Base-by-base conservation (phyloP, 805 yeast species). In the Metschnikowia baotianmanensis region DNA sequence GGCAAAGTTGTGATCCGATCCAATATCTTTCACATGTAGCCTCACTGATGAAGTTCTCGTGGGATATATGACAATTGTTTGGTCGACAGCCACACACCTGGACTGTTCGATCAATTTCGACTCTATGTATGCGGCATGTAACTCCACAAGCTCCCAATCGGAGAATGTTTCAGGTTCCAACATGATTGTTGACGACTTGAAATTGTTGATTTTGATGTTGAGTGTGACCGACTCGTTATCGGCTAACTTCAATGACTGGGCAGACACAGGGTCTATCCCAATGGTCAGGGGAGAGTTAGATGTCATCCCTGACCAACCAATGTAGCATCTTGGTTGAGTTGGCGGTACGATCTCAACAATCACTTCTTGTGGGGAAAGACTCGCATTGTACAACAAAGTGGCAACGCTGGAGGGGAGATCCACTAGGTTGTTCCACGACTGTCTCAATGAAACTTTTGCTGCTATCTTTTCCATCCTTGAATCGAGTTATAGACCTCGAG, bases 121-220 rank as follows among this genome's bases (percentile, higher is more conserved):
- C 56, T 91, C 97, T 19, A 91, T 73, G 30, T 72, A 76, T 21
- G 75, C 79, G 2, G 96, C 91, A 59, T 91, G 86, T 2, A 84
- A 61, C 56, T 90, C 96, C 2, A 89, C 85, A 20, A 86, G 66
- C 50, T 90, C 97, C 97, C 97, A 91, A 57, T 91, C 99, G 5
- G 83, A 73, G 2, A 81, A 61, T 0, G 86, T 72, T 15, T 76
- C 62, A 0, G 98, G 98, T 53, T 86, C 96, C 31, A 91, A 71
- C 53, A 77, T 80, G 3, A 90, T 80, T 3, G 80, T 77, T 5
- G 71, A 66, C 1, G 88, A 78, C 29, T 62, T 71, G n/a, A 74
- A 77, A 40, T 59, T 61, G 27, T 76, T 67, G 11, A 77, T 66
- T 40, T 75, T 72, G 38, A 83, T 56, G 26, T 63, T 68, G 28